These are phyloP conservation scores for Albophoma yamanashiensis DNA, from an alignment of 2,329 filamentous ascomycete species.

Conservation along the genomic window DNA sequence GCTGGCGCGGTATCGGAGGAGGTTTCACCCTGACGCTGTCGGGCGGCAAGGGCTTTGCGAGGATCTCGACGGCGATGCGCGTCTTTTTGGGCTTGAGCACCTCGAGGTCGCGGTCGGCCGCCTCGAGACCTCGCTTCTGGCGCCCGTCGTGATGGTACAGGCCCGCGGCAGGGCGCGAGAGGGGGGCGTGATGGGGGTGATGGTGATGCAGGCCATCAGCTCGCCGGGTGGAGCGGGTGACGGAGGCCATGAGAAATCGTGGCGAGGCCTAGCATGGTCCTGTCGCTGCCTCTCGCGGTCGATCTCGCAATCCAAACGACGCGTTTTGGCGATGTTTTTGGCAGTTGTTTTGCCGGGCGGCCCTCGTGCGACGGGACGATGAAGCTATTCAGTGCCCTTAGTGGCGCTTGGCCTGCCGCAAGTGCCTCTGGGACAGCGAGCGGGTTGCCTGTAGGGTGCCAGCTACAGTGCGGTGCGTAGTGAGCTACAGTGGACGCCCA, in stretches of 20 bases:
- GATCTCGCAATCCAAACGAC: slow-evolving; percentile 1
- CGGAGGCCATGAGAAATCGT: slow-evolving; percentile 36
- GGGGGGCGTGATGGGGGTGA: slow-evolving; percentile 10
- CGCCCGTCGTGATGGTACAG: slow-evolving; percentile 19
- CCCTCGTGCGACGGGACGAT: not conserved
- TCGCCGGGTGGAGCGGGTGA: slow-evolving; percentile 40
- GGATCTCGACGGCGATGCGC: slow-evolving; percentile 43
- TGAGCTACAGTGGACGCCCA: not conserved
- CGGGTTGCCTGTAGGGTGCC: not conserved
- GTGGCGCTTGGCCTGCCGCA: not conserved
- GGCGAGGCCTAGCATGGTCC: slow-evolving; percentile 26
- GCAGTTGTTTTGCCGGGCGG: not conserved
- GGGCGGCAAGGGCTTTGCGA: slow-evolving; percentile 20
- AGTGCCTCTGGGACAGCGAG: slow-evolving; percentile 2
- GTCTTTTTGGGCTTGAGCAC: slow-evolving; percentile 35
- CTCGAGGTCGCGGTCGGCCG: slow-evolving; percentile 32
- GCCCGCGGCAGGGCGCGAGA: slow-evolving; percentile 12
- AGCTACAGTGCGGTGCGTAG: not conserved
- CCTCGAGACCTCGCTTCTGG: slow-evolving; percentile 38
- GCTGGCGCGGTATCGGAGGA: slow-evolving; percentile 14
- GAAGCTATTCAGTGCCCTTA: not conserved
- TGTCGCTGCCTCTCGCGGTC: slow-evolving; percentile 10
- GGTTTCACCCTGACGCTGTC: slow-evolving; percentile 14
- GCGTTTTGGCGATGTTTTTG: not conserved
- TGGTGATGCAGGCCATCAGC: slow-evolving; percentile 33